These are phyloP conservation scores for Penicillium thymicola DNA, from an alignment of 2,329 filamentous ascomycete genomes.

Conservation along the genomic window DNA sequence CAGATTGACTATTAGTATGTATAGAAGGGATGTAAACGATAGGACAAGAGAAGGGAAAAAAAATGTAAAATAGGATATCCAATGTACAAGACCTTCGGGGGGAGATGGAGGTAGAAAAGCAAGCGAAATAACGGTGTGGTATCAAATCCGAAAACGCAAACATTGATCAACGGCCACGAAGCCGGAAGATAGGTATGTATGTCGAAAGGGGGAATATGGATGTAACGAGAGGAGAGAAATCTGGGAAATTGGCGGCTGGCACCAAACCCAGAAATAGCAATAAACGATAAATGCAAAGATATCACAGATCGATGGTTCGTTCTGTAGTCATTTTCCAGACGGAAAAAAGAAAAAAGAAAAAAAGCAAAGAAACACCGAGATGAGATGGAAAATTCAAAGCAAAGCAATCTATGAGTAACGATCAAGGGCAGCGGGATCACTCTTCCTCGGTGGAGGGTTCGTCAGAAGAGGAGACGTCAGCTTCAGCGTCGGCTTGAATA, in stretches of 20 bases:
- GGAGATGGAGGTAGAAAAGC: conserved; percentile 1
- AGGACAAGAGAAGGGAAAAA: conserved; percentile 8
- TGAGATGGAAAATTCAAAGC: not conserved
- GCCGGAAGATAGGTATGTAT: conserved; percentile 17
- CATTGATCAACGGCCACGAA: conserved; percentile 18
- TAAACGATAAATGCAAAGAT: conserved; percentile 1
- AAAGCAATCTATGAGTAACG: conserved; percentile 1
- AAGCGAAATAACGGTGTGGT: conserved; percentile 20
- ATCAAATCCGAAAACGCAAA: conserved; percentile 28
- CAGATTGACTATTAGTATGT: conserved; percentile 22
- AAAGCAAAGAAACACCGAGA: conserved; percentile 3
- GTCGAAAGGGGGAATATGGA: conserved; percentile 9
- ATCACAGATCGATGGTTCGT: not conserved
- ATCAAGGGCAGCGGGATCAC: not conserved
- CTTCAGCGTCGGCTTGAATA: not conserved
- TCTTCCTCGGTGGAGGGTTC: conserved; percentile 9
- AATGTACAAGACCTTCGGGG: conserved; percentile 9
- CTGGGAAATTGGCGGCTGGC: not conserved
- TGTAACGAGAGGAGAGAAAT: conserved; percentile 9
- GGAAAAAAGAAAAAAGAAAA: not conserved
- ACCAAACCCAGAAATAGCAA: not conserved
- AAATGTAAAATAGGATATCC: conserved; percentile 11
- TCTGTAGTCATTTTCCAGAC: not conserved
- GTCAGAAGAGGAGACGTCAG: conserved; percentile 7
- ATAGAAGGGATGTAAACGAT: conserved; percentile 13